These are phyloP conservation scores for Globisporangium heterothallicum DNA, from an alignment of 352 stramenopile species.

Conservation along the genomic window DNA sequence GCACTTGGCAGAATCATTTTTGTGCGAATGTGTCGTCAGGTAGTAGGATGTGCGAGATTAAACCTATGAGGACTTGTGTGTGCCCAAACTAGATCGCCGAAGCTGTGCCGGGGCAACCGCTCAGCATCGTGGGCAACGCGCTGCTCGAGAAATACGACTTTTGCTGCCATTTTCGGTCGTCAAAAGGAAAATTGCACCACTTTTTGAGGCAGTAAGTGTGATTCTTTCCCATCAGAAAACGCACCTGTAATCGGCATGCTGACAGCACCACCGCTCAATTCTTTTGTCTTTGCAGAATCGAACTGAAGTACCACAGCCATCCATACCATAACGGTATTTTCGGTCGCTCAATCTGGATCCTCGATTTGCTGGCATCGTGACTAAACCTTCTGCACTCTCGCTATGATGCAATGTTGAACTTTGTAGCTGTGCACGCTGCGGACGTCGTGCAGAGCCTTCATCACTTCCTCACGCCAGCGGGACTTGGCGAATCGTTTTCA, in stretches of 20 bases:
- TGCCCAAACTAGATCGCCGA: slow-evolving; percentile 29
- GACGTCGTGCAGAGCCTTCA: slow-evolving; percentile 78
- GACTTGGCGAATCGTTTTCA: slow-evolving; percentile 46
- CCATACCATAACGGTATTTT: slow-evolving; percentile 88
- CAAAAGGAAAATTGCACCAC: slow-evolving; percentile 38
- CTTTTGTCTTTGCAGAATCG: slow-evolving; percentile 24
- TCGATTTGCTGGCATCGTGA: no score
- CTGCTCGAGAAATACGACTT: slow-evolving; percentile 71
- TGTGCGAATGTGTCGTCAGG: neutral
- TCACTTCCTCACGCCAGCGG: slow-evolving; percentile 54
- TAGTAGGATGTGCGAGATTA: neutral
- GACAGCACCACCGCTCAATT: neutral
- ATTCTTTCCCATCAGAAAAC: neutral
- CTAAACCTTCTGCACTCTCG: no score
- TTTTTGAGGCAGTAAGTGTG: slow-evolving; percentile 59
- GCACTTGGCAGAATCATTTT: neutral
- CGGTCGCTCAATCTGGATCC: no score
- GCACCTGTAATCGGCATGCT: neutral
- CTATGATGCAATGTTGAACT: neutral
- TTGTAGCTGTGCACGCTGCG: slow-evolving; percentile 66
- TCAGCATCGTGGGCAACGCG: slow-evolving; percentile 71
- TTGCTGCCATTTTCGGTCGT: slow-evolving; percentile 53
- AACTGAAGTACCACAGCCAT: slow-evolving; percentile 58
- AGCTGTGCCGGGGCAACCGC: slow-evolving; percentile 44
- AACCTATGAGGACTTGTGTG: neutral